Percentiles rank a stretch among this genome's conserved stretches.
Conservation (phyloP, 1,139 yeast species). For the Zygosaccharomyces sapae region DNA sequence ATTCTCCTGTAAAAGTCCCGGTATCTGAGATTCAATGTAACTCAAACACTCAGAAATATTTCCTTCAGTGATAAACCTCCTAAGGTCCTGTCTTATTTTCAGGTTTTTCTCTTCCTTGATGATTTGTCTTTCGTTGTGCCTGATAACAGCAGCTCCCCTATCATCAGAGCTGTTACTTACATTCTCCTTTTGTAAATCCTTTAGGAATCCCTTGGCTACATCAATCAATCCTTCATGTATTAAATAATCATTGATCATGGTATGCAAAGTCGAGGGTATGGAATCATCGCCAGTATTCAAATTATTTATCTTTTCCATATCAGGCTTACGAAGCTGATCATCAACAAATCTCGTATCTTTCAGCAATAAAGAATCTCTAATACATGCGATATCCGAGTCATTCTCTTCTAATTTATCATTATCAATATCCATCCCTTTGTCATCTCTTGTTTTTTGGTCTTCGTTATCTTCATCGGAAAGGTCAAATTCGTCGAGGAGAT, state of each 20-base stretch:
- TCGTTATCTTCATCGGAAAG: slow-evolving; percentile 15
- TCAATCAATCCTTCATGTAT: slow-evolving; percentile 69
- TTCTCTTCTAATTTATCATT: slow-evolving; percentile 2
- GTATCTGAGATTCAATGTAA: slow-evolving; percentile 45
- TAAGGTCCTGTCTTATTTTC: slow-evolving; percentile 48
- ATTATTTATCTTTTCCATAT: slow-evolving; percentile 25
- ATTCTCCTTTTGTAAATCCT: slow-evolving; percentile 41
- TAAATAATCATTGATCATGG: slow-evolving; percentile 64
- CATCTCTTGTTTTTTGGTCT: slow-evolving; percentile 11
- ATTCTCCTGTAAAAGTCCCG: slow-evolving; percentile 43
- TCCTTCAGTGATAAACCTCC: slow-evolving; percentile 44
- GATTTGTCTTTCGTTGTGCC: slow-evolving; percentile 30
- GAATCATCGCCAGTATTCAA: slow-evolving; percentile 36
- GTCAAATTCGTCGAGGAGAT: slow-evolving; percentile 16
- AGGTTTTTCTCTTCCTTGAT: slow-evolving; percentile 42
- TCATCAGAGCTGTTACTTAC: slow-evolving; percentile 25
- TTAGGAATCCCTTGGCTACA: slow-evolving; percentile 58
- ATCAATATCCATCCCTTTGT: slow-evolving; percentile 16
- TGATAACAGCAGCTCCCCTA: slow-evolving; percentile 23
- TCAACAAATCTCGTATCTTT: slow-evolving; percentile 25
- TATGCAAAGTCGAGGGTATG: slow-evolving; percentile 45
- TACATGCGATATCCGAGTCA: slow-evolving; percentile 3
- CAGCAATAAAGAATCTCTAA: slow-evolving; percentile 19
- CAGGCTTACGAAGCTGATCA: slow-evolving; percentile 29
- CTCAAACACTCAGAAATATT: slow-evolving; percentile 48